These are phyloP conservation scores for Dicorynia guianensis DNA, from an alignment of 306 rosid species.

Conservation along the genomic window DNA sequence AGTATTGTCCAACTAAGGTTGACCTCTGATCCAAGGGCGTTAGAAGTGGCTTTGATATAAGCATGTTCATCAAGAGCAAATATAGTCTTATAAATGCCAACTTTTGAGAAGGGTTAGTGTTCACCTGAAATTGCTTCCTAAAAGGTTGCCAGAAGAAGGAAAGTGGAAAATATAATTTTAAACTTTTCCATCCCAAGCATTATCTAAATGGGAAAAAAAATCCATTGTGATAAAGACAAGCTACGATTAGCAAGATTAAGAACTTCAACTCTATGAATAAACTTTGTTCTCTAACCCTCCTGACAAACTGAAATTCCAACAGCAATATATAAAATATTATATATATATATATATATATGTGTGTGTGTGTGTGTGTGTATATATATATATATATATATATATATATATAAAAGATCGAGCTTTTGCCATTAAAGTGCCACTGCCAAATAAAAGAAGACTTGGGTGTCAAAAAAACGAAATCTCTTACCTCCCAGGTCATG, in stretches of 20 bases:
- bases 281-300: not conserved
- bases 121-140: conserved; percentile 59
- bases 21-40: conserved; percentile 72
- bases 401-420: no score
- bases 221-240: not conserved
- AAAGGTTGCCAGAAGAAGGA: conserved; percentile 49
- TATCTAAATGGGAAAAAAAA: conserved; percentile 35
- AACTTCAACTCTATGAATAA: not conserved
- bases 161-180: conserved; percentile 41
- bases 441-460: no score
- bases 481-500: no score
- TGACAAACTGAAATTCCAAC: conserved; percentile 4
- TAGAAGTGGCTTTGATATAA: conserved; percentile 64
- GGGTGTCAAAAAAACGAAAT: no score
- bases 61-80: conserved; percentile 62
- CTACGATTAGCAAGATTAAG: not conserved
- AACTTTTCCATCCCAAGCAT: conserved; percentile 43
- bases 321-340: no score
- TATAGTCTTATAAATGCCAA: conserved; percentile 61
- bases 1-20: not conserved
- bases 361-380: no score
- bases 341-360: no score
- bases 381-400: no score
- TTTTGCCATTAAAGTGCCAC: no score
- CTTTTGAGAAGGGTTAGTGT: conserved; percentile 71